Conservation (phyloP, 805 yeast species). For the Yarrowia alimentaria region DNA sequence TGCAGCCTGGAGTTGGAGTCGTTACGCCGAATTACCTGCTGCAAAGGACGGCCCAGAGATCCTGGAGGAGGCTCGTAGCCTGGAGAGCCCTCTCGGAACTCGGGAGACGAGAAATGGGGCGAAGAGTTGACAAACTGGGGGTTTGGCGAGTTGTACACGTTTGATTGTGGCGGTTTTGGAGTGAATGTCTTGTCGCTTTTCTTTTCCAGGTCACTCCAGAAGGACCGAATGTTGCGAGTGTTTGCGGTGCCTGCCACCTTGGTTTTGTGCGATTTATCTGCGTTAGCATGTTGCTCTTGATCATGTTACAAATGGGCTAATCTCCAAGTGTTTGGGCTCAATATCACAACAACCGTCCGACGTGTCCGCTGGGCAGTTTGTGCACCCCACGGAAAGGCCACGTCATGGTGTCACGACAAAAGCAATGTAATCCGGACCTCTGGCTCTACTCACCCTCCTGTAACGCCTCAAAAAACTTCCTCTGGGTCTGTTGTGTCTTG, state of each 20-base stretch:
- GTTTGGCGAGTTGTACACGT: conserved; percentile 26
- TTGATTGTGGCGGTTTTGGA: conserved; percentile 23
- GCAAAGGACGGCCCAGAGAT: conserved; percentile 10
- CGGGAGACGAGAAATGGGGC: conserved; percentile 24
- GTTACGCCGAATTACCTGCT: conserved; percentile 9
- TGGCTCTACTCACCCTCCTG: conserved; percentile 26
- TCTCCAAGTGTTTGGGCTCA: too few species aligned
- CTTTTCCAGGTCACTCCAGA: conserved; percentile 26
- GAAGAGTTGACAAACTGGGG: conserved; percentile 26
- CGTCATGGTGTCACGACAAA: not conserved
- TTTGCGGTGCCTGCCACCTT: conserved; percentile 13
- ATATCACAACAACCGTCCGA: too few species aligned
- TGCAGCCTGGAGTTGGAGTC: conserved; percentile 21
- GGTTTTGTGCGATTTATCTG: conserved; percentile 16
- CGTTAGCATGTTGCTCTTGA: not conserved
- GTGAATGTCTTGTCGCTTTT: conserved; percentile 22
- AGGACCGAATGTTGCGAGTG: conserved; percentile 24
- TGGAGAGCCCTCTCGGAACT: conserved; percentile 14
- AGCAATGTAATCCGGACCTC: too few species aligned
- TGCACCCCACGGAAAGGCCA: too few species aligned
- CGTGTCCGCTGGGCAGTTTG: too few species aligned
- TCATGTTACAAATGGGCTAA: too few species aligned
- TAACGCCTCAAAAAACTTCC: conserved; percentile 22
- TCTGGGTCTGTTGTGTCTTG: conserved; percentile 5
- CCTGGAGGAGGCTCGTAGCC: conserved; percentile 26